phyloP scores from a whole-genome alignment of 2,329 filamentous ascomycete genomes.

The Alternaria viburni region DNA sequence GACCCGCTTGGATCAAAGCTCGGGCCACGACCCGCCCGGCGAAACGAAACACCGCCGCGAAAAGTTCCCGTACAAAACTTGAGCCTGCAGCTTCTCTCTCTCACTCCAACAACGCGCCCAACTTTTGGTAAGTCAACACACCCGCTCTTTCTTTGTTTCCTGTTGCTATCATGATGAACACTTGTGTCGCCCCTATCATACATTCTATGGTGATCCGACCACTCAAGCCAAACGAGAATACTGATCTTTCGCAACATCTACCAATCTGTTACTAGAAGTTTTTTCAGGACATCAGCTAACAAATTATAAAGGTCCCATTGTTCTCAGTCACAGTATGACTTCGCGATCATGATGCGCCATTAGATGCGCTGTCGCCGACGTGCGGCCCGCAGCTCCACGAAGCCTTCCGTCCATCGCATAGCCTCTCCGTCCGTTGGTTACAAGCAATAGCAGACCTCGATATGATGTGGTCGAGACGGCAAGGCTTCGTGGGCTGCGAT shows the following conservation, averaged over 20 bases:
- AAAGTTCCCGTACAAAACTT: slow-evolving; percentile 33
- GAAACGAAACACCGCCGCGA: slow-evolving; percentile 27
- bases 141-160: slow-evolving; percentile 5
- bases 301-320: slow-evolving; percentile 1
- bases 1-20: slow-evolving; percentile 8
- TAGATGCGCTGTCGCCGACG: neutral
- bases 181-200: slow-evolving; percentile 51
- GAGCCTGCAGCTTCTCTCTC: slow-evolving; percentile 17
- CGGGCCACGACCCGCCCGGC: slow-evolving; percentile 15
- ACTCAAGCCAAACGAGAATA: slow-evolving; percentile 50
- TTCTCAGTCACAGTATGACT: neutral
- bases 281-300: slow-evolving; percentile 26
- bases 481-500: slow-evolving; percentile 23
- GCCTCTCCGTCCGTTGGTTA: neutral
- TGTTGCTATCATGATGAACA: slow-evolving; percentile 40
- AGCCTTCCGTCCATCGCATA: neutral
- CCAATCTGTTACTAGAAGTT: slow-evolving; percentile 7
- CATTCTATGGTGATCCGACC: slow-evolving; percentile 49
- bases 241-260: slow-evolving; percentile 32
- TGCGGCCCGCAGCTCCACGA: slow-evolving; percentile 3
- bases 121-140: slow-evolving; percentile 37
- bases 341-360: neutral
- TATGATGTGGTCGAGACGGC: neutral
- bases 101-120: slow-evolving; percentile 22
- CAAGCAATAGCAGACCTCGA: neutral